Evolutionary conservation across 176 grass and related monocot genomes (phyloP), one percentile per base, ranked within the genome.

Genomic region (sorghum (Sorghum bicolor)): DNA sequence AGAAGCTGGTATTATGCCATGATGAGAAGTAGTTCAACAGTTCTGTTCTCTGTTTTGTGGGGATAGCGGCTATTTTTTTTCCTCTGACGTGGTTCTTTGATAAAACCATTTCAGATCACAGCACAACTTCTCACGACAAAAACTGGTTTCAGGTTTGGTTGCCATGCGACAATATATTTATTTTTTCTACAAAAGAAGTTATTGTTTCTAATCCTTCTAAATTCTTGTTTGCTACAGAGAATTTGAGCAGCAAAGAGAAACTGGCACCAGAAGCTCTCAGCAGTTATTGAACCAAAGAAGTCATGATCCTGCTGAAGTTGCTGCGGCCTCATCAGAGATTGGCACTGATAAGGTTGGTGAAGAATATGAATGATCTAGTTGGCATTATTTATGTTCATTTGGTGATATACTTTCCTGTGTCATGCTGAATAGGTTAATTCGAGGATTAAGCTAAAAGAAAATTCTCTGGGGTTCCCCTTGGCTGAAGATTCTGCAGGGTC

Each of bases 181-280:
- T 70, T 22, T 77, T 25, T 81, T 70, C 4, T 81, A 57, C 14
- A 57, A 70, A 70, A 70, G 14, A 17, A 69, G 57, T 30, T 76
- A 64, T 83, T 58, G 34, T 22, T 67, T 73, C 52, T 24, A 65
- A 55, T 5, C 85, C 48, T 92, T 85, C 83, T 86, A 50, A 62
- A 72, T 81, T 50, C 29, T 84, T 83, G 12, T 77, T 82, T 78
- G 15, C 72, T 63, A 82, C 86, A 99, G 93, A 85, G 96, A 99
- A 84, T 99, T 99, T 94, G 96, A 99, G 86, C 96, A 99, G 74
- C 96, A 99, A 87, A 93, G 91, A 67, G 90, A 94, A 87, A 82
- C 81, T 80, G 90, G 90, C 6, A 43, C 91, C 24, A 92, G 81
- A 87, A 90, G 91, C 62, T 72, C 85, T 83, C 91, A 94, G 67